Percentiles rank a stretch among this genome's conserved stretches.
Evolutionary conservation across 768 basidiomycete species (phyloP).

Genomic region (Pleurotus giganteus): DNA sequence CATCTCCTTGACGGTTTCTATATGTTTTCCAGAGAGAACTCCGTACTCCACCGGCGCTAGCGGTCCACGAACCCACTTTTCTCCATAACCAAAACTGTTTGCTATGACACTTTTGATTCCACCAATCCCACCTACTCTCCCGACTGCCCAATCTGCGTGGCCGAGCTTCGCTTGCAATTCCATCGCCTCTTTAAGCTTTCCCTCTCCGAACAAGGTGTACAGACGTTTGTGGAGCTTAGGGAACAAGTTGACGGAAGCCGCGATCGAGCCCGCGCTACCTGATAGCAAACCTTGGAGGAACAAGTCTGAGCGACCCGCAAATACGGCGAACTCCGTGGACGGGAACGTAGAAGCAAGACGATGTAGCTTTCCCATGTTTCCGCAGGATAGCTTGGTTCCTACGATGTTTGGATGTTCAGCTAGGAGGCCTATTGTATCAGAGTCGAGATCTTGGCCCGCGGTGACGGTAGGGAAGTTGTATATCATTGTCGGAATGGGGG

Average conservation of each 20-base stretch:
- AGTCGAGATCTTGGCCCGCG: slow-evolving; percentile 82
- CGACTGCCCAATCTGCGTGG: slow-evolving; percentile 65
- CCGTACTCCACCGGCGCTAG: slow-evolving; percentile 39
- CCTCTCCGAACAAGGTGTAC: slow-evolving; percentile 47
- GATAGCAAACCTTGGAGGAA: slow-evolving; percentile 62
- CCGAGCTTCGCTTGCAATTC: slow-evolving; percentile 57
- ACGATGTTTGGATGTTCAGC: slow-evolving; percentile 83
- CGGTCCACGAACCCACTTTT: slow-evolving; percentile 44
- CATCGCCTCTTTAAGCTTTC: slow-evolving; percentile 58
- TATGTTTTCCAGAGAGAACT: slow-evolving; percentile 35
- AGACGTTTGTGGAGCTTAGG: slow-evolving; percentile 58
- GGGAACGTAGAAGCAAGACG: slow-evolving; percentile 64
- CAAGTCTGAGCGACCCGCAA: slow-evolving; percentile 72
- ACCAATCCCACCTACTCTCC: slow-evolving; percentile 63
- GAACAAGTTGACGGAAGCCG: slow-evolving; percentile 57
- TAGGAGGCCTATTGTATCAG: slow-evolving; percentile 67
- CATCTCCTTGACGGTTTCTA: slow-evolving; percentile 40
- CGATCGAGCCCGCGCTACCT: slow-evolving; percentile 64
- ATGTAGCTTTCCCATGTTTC: slow-evolving; percentile 80
- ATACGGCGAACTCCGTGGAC: slow-evolving; percentile 59
- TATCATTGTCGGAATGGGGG: slow-evolving; percentile 71
- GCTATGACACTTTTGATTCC: slow-evolving; percentile 66
- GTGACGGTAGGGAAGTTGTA: slow-evolving; percentile 87
- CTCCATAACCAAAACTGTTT: slow-evolving; percentile 65
- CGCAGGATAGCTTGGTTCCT: slow-evolving; percentile 84